phyloP scores from a whole-genome alignment of 148 eudicot species.

The Polygonum maritimum region DNA sequence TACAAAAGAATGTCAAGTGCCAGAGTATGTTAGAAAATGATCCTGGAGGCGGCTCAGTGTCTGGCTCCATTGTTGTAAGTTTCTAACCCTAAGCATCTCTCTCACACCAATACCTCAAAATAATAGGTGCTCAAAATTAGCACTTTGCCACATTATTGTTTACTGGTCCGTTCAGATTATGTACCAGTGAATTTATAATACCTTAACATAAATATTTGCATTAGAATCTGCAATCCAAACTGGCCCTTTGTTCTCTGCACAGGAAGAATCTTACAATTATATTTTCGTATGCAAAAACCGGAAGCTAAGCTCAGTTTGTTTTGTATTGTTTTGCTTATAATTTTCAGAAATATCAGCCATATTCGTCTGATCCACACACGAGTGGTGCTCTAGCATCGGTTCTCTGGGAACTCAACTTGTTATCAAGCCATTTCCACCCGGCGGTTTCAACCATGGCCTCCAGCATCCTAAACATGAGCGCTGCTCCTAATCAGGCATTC shows the following conservation, averaged over 20 bases:
- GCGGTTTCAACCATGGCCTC: conserved; percentile 64
- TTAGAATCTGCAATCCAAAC: too few relatives aligned
- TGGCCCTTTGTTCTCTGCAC: too few relatives aligned
- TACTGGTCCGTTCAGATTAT: too few relatives aligned
- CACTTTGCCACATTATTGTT: too few relatives aligned
- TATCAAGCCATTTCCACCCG: conserved; percentile 79
- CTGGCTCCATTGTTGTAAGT: conserved; percentile 75
- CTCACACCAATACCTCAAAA: background rate
- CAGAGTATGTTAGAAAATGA: conserved; percentile 88
- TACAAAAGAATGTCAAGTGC: conserved; percentile 82
- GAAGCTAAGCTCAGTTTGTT: background rate
- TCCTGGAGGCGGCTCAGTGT: conserved; percentile 92
- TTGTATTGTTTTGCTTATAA: background rate
- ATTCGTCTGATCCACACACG: conserved; percentile 72
- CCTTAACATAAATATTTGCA: too few relatives aligned
- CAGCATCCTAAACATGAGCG: conserved; percentile 43
- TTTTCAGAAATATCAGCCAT: conserved; percentile 81
- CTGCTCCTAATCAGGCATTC: conserved; percentile 47
- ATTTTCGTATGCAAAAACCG: background rate
- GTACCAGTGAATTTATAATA: too few relatives aligned
- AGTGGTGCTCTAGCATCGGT: conserved; percentile 96
- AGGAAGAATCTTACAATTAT: too few relatives aligned
- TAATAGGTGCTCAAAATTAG: too few relatives aligned
- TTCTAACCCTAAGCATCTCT: background rate
- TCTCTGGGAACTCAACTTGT: conserved; percentile 86